Base-by-base conservation (phyloP, 2,329 filamentous ascomycete species). In the Cladosporium velox region DNA sequence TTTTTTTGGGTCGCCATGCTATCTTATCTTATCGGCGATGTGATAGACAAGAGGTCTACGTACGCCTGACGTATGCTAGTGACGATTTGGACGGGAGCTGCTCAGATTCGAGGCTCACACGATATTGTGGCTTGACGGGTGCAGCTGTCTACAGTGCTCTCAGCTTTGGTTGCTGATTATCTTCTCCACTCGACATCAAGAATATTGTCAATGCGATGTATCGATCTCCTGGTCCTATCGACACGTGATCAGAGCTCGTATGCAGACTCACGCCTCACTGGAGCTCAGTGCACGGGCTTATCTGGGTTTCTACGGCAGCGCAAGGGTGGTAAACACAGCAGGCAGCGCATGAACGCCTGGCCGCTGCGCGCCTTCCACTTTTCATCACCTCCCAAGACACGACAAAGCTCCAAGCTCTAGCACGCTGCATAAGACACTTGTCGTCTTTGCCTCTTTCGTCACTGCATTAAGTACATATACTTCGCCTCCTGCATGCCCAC, bases 281-380 rank as follows among this genome's bases (percentile, higher is more conserved):
- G 41, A 47, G 41, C 41, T 47, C n/a, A 24, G 41, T 47, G 41
- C 41, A 47, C 41, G 41, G 41, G 4, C 41, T 11, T 1, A 12
- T 24, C 5, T 47, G 41, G 7, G 41, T 52, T 52, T 52, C 49
- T 52, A 52, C 49, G 49, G 49, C 49, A 52, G 49, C 49, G 41
- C 41, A 47, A 47, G n/a, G 1, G 3, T 11, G 52, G 52, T 55
- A 55, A 55, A 55, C 52, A 55, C n/a, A 24, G n/a, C n/a, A 3
- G n/a, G n/a, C 41, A 47, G n/a, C 24, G 34, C n/a, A 38, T 24
- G 57, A 59, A 59, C 57, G 34, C 14, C 57, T 59, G 57, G 57
- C 38, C 57, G 57, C 12, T 15, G 52, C 52, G 21, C 30, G 7
- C 18, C 32, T 30, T 55, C 21, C 52, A 55, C 52, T 32, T 55